Evolutionary conservation across 805 yeast genomes (phyloP), one percentile per base, ranked within the genome.

Genomic region (Torulaspora quercuum): DNA sequence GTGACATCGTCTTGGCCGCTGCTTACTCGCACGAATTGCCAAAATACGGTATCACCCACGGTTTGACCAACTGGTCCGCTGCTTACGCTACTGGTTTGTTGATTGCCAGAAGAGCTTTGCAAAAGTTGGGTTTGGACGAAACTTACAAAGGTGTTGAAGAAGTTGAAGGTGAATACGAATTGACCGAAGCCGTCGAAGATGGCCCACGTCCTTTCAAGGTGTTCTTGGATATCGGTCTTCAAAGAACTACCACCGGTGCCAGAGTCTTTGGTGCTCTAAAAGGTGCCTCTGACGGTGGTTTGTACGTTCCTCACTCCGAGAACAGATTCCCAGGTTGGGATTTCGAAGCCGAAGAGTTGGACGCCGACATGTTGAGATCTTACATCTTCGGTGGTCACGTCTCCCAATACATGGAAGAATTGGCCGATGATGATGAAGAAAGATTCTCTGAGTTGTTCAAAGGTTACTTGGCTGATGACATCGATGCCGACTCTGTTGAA

Each of bases 241-340:
- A 88, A 76, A 89, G 98, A 83, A 88, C 98, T 76, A 92, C 98
- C 76, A 89, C 97, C 65, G 98, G 98, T 87, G 97, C 97, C 68
- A 86, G 95, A 75, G 80, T 92, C 70, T 92, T 92, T 65, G 98
- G 97, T 86, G 97, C 92, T 67, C 78, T 92, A 67, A 92, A 92
- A 83, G 98, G 98, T 84, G 98, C 98, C 66, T 90, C 97, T 52
- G 98, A 92, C 70, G 98, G 98, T 85, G 98, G 98, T 64, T 78
- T 92, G 65, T 87, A 84, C 89, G 78, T 92, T 68, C 98, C 98
- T 59, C 98, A 92, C 89, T 87, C 95, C 61, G 85, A 95, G 68
- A 89, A 89, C 81, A 89, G 98, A 83, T 92, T 89, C 95, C 98
- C 98, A 74, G 98, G 98, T 77, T 92, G 90, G 95, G 98, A 92